phyloP scores from a whole-genome alignment of 164 flowering plant species.

The Aristolochia contorta region DNA sequence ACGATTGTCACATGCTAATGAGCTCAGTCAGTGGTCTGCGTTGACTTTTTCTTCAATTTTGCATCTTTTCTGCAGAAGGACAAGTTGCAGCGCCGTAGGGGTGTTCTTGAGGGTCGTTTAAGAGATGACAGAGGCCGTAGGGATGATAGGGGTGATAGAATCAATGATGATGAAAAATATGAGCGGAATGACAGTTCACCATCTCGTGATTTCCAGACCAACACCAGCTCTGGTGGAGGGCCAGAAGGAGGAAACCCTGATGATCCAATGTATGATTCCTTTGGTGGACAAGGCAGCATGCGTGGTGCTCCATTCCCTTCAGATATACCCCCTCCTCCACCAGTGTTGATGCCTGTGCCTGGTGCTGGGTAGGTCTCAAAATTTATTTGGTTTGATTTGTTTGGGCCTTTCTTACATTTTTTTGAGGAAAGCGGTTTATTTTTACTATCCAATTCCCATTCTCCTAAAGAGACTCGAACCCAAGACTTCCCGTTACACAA shows the following conservation, averaged over 20 bases:
- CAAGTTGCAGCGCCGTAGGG: slow-evolving; percentile 53
- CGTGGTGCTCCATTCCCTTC: slow-evolving; percentile 63
- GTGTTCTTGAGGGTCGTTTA: slow-evolving; percentile 43
- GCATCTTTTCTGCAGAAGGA: slow-evolving; percentile 46
- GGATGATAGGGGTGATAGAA: slow-evolving; percentile 43
- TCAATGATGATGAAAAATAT: slow-evolving; percentile 50
- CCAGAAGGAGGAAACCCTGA: slow-evolving; percentile 57
- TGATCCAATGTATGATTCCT: slow-evolving; percentile 65
- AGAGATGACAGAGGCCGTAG: slow-evolving; percentile 69
- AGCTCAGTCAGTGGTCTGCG: background rate
- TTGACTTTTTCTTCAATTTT: background rate
- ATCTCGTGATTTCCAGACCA: slow-evolving; percentile 43
- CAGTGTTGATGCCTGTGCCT: slow-evolving; percentile 98
- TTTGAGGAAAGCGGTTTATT: too few species aligned
- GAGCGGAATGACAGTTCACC: slow-evolving; percentile 68
- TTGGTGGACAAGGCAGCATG: slow-evolving; percentile 62
- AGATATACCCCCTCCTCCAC: slow-evolving; percentile 60
- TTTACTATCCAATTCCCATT: too few species aligned
- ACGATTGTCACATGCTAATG: background rate
- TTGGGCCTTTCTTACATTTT: too few species aligned
- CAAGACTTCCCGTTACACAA: too few species aligned
- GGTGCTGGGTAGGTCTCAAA: slow-evolving; percentile 86
- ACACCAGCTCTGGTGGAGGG: slow-evolving; percentile 27
- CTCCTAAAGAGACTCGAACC: too few species aligned
- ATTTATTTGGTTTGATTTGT: background rate